Conservation (phyloP, 441 rosid genomes). For the Biscutella laevigata region DNA sequence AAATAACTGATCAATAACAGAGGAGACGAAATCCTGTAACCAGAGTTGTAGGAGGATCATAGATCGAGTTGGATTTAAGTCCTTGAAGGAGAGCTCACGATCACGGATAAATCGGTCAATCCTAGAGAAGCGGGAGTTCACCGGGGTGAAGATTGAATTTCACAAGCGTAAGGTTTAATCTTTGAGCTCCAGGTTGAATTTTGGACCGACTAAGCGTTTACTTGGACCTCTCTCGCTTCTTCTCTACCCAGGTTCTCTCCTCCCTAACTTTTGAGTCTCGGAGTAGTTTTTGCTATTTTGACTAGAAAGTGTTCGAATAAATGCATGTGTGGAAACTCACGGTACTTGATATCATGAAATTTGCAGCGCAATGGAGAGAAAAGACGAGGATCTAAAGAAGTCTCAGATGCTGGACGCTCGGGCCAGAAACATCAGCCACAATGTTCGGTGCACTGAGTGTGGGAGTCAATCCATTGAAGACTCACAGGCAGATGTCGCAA, state of each 20-base stretch:
- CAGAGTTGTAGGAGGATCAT: too few species aligned
- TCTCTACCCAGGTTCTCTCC: conserved; percentile 8
- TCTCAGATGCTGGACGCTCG: conserved; percentile 63
- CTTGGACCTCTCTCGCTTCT: neutral
- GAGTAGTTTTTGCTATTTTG: neutral
- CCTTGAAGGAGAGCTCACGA: too few species aligned
- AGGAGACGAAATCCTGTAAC: too few species aligned
- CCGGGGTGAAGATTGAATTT: too few species aligned
- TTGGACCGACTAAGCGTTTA: neutral
- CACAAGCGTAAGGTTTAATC: neutral
- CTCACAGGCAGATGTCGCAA: conserved; percentile 90
- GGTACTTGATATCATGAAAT: neutral
- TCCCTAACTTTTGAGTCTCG: neutral
- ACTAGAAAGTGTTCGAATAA: conserved; percentile 21
- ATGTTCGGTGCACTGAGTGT: conserved; percentile 89
- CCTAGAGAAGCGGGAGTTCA: too few species aligned
- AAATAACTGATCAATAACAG: too few species aligned
- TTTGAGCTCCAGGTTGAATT: conserved; percentile 3
- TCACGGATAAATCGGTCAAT: too few species aligned
- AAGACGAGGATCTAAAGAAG: conserved; percentile 59
- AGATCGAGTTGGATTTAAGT: too few species aligned
- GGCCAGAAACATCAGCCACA: conserved; percentile 86
- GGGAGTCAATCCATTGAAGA: conserved; percentile 98
- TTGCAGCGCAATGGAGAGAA: conserved; percentile 41
- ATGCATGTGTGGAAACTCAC: conserved; percentile 14